phyloP scores from a whole-genome alignment of 1,284 basidiomycete species.

The Microstroma glucosiphilum region DNA sequence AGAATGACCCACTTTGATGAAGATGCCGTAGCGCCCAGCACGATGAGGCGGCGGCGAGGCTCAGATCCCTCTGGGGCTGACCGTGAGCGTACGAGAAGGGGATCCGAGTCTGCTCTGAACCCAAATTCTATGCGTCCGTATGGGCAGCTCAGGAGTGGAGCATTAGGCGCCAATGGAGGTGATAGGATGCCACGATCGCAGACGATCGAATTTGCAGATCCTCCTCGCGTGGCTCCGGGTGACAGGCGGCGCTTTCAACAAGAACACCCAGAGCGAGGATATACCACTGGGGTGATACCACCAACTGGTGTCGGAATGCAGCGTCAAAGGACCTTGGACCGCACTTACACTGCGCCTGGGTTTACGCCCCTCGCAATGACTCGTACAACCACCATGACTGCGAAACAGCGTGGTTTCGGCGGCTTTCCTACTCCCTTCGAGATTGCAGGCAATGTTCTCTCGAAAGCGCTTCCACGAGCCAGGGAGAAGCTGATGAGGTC shows the following conservation, averaged over 20 bases:
- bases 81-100: not conserved
- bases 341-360: slow-evolving; percentile 26
- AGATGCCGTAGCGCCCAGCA: no score
- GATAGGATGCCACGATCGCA: slow-evolving; percentile 55
- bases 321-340: slow-evolving; percentile 21
- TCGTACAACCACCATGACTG: slow-evolving; percentile 45
- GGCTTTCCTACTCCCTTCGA: slow-evolving; percentile 79
- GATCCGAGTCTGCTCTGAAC: slow-evolving; percentile 19
- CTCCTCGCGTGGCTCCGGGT: slow-evolving; percentile 16
- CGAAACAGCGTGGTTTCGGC: slow-evolving; percentile 60
- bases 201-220: slow-evolving; percentile 59
- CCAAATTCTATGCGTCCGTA: not conserved
- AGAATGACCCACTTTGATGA: no score
- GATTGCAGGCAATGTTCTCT: slow-evolving; percentile 57
- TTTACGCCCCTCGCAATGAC: slow-evolving; percentile 47
- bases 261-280: slow-evolving; percentile 8
- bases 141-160: not conserved
- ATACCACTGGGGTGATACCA: slow-evolving; percentile 7
- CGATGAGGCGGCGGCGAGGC: slow-evolving; percentile 17
- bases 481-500: slow-evolving; percentile 32
- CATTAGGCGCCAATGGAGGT: not conserved
- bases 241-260: not conserved
- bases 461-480: slow-evolving; percentile 24
- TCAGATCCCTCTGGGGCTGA: slow-evolving; percentile 20
- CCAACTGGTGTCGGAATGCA: not conserved